Evolutionary conservation across 2,329 filamentous ascomycete species (phyloP), one percentile per base, ranked within the genome.

Genomic region (Gyromitra esculenta): DNA sequence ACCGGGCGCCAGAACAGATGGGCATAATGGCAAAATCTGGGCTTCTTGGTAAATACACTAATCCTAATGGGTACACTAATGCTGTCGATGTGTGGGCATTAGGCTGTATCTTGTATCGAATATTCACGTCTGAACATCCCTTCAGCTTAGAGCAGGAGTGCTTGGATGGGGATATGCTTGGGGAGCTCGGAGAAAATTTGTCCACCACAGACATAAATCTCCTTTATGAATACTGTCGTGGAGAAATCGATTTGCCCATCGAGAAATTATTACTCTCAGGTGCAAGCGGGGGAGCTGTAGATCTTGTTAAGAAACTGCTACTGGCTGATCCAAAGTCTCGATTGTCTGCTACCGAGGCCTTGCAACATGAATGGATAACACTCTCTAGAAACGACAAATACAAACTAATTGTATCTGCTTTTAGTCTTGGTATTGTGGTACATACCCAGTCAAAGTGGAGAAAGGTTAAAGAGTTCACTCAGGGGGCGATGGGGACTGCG

Each of bases 51-150:
- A 2, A 0, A 31, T 31, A 31, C 25, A 31, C 25, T 31, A 31
- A 31, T 31, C 1, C 25, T 31, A 31, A 25, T 45, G 18, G n/a
- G 41, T 63, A 63, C 18, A 63, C 39, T 2, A 35, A 35, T 1
- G 37, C 39, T 37, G 65, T 21, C 13, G 65, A 59, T 48, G 6
- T 68, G 13, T 68, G 65, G 52, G 37, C 65, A 5, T 25, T 68
- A n/a, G 65, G 52, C 21, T 15, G 21, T 2, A 13, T 68, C 7
- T 6, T 59, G 11, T 21, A 68, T 15, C 50, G 57, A 54, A 41
- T 68, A 7, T 21, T 68, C 18, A 35, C 65, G 21, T 57, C 65
- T 1, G 37, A 37, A n/a, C 15, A 45, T 31, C 65, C 65, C 3
- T 68, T 68, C 13, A 35, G 6, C 11, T 6, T 31, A 25, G 31